Evolutionary conservation across 129 eudicot genomes (phyloP).

Genomic region (Flaveria linearis): DNA sequence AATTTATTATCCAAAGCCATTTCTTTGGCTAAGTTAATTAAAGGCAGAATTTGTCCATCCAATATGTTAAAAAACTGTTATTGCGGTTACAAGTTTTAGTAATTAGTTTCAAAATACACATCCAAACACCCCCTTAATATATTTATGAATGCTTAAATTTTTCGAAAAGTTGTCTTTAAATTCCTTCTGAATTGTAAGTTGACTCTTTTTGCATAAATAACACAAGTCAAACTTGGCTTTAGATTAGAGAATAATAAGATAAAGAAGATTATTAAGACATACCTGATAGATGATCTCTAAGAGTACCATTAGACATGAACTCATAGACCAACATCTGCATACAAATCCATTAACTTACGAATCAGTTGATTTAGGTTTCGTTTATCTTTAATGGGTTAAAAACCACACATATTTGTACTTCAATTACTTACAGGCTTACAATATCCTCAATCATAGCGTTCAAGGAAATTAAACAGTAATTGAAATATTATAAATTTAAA

Average conservation of each 20-base stretch:
- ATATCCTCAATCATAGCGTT: too few species aligned
- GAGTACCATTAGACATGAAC: constrained; percentile 86
- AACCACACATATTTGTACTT: not conserved
- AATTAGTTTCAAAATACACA: not conserved
- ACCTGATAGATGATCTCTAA: constrained; percentile 87
- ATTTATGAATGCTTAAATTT: too few species aligned
- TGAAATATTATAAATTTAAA: too few species aligned
- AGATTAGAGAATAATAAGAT: not conserved
- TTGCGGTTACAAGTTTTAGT: not conserved
- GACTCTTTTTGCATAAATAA: not conserved
- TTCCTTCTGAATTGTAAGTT: not conserved
- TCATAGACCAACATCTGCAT: constrained; percentile 89
- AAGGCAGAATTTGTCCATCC: not conserved
- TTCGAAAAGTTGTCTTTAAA: not conserved
- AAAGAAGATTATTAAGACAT: constrained; percentile 24
- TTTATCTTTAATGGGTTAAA: not conserved
- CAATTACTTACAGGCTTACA: too few species aligned
- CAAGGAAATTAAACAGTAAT: too few species aligned
- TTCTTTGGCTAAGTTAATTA: not conserved
- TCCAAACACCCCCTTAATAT: not conserved
- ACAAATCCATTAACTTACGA: constrained; percentile 4
- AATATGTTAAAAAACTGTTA: too few species aligned
- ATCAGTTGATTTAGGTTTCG: not conserved
- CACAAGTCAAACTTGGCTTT: not conserved
- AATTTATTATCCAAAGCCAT: not conserved